Evolutionary conservation across 441 rosid species (phyloP), one percentile per base, ranked within the genome.

Genomic region (Lepidium campestre): DNA sequence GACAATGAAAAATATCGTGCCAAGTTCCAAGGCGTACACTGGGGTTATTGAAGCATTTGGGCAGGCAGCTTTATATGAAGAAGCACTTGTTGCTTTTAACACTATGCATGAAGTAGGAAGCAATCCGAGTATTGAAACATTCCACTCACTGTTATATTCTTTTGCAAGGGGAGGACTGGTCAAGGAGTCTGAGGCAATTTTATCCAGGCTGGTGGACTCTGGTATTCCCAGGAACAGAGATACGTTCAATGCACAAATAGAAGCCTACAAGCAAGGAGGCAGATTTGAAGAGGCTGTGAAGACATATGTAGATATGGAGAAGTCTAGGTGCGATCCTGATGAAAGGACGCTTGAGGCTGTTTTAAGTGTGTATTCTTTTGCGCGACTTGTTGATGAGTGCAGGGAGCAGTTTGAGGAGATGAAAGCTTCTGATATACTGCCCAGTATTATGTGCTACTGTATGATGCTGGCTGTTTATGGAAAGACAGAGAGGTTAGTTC

Each of bases 391-490:
- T 71, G 99, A 91, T 77, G 96, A 93, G 83, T 79, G 95, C 68
- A 81, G 79, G 78, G 99, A 91, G 81, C 99, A 93, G 72, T 93
- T 89, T 81, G 84, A 78, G 75, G 96, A 91, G 83, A 93, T 91
- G 75, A 89, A 82, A 85, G 82, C 86, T 31, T 82, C 80, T 6
- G 96, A 95, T 70, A 80, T 91, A 61, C 67, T 87, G 64, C 96
- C 93, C 41, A 93, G 91, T 70, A 86, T 91, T 75, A 84, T 89
- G 81, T 87, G 91, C 82, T 89, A 93, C 78, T 90, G 96, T 75
- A 89, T 87, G 89, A 84, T 93, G 95, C 81, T 93, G 23, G 90
- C 96, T 70, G 93, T 91, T 65, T 91, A 90, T 78, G 95, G 96
- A 19, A 93, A 85, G 78, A 77, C 74, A 53, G 81, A 79, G 81